Evolutionary conservation across 1,284 basidiomycete genomes (phyloP), one percentile per base, ranked within the genome.

Genomic region (Cryptococcus sp.): DNA sequence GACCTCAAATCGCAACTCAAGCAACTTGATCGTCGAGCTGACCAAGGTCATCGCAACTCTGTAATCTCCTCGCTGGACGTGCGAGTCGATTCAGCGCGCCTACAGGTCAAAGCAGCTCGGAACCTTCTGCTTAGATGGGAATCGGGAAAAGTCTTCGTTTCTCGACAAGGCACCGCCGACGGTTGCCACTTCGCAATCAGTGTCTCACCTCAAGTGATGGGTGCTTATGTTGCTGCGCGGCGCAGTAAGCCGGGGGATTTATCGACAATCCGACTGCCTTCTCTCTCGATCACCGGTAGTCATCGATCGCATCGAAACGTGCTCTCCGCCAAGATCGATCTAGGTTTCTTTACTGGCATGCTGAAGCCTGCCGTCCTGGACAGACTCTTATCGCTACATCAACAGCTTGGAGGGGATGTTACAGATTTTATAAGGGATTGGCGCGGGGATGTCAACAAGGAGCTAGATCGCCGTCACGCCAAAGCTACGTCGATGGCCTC

Each of bases 301-400:
- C 55, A 60, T 25, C 58, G 55, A 23, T 47, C 30, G 27, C 27
- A 6, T 27, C 54, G 19, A 47, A 45, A 16, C 51, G 52, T 16
- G 35, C 54, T 7, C 41, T 60, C 61, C 7, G 70, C 69, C 8
- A 61, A 66, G 13, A 47, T 78, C 45, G 62, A 68, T 19, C 50
- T 79, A 1, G 77, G 77, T 8, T 69, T 72, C 45, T 78, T 79
- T 46, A 70, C 68, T 1, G 76, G 77, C 15, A 65, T 74, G 1
- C 61, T 78, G 57, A 76, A 77, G 50, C 78, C 78, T 0, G 70
- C 69, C 4, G 65, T 75, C 0, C 66, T 79, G 1, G 77, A 79
- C 53, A 64, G 74, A 20, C 63, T 78, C 5, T 57, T 79, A 13
- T 71, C 71, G 1, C 59, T 78, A 8, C 73, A 77, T 53, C 72